A percentile compares a stretch with the other conserved stretches of the same genome.
phyloP scores from a whole-genome alignment of 1,284 basidiomycete species.

The Trichosporon coremiiforme region DNA sequence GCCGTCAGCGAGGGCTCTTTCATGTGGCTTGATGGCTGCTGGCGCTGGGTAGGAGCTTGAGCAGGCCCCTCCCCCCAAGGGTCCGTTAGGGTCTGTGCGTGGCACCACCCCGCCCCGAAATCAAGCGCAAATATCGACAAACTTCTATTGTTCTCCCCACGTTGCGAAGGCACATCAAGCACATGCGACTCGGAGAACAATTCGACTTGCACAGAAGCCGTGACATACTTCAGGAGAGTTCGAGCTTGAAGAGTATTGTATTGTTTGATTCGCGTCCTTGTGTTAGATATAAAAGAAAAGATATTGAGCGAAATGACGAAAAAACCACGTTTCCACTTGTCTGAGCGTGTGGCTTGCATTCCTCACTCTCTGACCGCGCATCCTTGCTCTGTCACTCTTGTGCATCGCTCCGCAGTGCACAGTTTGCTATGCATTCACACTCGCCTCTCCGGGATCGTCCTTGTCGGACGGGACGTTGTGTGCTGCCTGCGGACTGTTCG shows the following conservation, averaged over 20 bases:
- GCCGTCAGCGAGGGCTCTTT: neutral
- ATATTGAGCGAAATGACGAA: slow-evolving; percentile 5
- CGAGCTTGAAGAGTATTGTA: neutral
- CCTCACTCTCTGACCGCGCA: neutral
- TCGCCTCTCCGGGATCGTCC: neutral
- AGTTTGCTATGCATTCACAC: neutral
- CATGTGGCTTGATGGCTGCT: slow-evolving; percentile 4
- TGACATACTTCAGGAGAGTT: neutral
- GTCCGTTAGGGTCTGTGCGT: slow-evolving; percentile 6
- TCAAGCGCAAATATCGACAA: neutral
- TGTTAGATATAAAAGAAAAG: neutral
- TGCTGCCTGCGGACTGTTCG: neutral
- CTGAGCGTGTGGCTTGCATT: slow-evolving; percentile 9
- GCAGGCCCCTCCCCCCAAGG: neutral
- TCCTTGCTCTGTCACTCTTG: neutral
- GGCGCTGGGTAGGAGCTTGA: neutral
- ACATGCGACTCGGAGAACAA: neutral
- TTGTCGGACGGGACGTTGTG: neutral
- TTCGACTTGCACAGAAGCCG: neutral
- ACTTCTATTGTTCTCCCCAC: neutral
- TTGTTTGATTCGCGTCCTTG: neutral
- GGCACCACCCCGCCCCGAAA: slow-evolving; percentile 3
- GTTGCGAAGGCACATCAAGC: neutral
- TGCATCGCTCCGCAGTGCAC: neutral
- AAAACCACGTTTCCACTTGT: slow-evolving; percentile 1